Conservation (phyloP, 345 rosid genomes). For the Excoecaria agallocha region DNA sequence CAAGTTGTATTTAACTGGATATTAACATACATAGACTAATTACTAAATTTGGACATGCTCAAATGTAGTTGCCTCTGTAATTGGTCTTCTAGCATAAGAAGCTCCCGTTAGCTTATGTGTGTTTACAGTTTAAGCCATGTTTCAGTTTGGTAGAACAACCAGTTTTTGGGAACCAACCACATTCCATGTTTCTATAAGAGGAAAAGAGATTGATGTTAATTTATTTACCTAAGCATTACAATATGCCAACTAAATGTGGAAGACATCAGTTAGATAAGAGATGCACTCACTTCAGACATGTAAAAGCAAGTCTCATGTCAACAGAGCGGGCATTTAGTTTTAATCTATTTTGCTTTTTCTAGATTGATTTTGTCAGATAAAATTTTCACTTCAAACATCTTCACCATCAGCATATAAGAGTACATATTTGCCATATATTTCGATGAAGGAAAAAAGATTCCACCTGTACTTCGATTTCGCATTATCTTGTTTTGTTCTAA, state of each 20-base stretch:
- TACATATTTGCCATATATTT: background rate
- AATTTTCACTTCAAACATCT: background rate
- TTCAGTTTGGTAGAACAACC: background rate
- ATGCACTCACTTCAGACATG: background rate
- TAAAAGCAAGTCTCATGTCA: background rate
- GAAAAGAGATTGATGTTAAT: background rate
- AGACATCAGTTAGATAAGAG: background rate
- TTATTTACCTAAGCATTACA: background rate
- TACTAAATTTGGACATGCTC: background rate
- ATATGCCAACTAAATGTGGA: constrained; percentile 3
- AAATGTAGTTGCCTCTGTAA: background rate
- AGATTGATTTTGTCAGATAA: background rate
- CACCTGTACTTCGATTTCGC: background rate
- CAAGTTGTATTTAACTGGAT: background rate
- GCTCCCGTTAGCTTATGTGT: background rate
- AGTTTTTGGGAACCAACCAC: background rate
- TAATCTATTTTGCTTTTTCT: background rate
- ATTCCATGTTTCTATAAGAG: background rate
- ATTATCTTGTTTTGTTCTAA: background rate
- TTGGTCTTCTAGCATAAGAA: constrained; percentile 2
- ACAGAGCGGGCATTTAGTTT: background rate
- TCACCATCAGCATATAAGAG: background rate
- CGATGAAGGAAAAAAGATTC: background rate
- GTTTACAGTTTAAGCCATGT: background rate
- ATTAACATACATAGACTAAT: background rate